These are phyloP conservation scores for Sporothrix humicola DNA, from an alignment of 2,329 filamentous ascomycete species.

Conservation along the genomic window DNA sequence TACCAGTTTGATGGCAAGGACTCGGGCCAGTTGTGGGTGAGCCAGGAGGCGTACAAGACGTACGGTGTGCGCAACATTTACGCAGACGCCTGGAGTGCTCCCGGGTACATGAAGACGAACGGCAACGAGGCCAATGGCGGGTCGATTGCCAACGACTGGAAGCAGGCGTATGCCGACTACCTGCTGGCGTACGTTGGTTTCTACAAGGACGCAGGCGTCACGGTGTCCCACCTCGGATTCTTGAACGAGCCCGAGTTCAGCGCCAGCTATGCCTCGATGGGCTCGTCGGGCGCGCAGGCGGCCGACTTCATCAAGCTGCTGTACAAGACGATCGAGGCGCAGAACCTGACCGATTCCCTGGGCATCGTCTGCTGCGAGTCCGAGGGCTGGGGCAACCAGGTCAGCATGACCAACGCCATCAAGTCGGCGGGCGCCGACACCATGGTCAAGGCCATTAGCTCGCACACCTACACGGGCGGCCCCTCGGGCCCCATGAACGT, in stretches of 20 bases:
- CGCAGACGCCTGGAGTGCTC: slow-evolving; percentile 55
- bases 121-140: slow-evolving; percentile 45
- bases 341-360: slow-evolving; percentile 42
- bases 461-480: slow-evolving; percentile 51
- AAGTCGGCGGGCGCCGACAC: slow-evolving; percentile 44
- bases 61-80: slow-evolving; percentile 47
- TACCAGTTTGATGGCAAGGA: slow-evolving; percentile 57
- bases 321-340: slow-evolving; percentile 47
- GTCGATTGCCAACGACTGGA: slow-evolving; percentile 50
- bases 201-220: slow-evolving; percentile 52
- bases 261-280: slow-evolving; percentile 54
- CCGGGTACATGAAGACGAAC: slow-evolving; percentile 56
- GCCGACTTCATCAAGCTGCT: slow-evolving; percentile 59
- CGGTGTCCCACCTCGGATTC: slow-evolving; percentile 54
- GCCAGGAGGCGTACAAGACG: slow-evolving; percentile 52
- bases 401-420: slow-evolving; percentile 47
- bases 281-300: slow-evolving; percentile 77
- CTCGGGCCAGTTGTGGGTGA: slow-evolving; percentile 58
- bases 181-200: slow-evolving; percentile 55
- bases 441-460: slow-evolving; percentile 47
- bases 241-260: slow-evolving; percentile 54
- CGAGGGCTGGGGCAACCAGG: slow-evolving; percentile 49
- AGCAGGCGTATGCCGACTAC: slow-evolving; percentile 56
- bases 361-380: slow-evolving; percentile 49
- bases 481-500: slow-evolving; percentile 51